These are phyloP conservation scores for Leishmania tropica DNA, from an alignment of 208 protist genomes.

Conservation along the genomic window DNA sequence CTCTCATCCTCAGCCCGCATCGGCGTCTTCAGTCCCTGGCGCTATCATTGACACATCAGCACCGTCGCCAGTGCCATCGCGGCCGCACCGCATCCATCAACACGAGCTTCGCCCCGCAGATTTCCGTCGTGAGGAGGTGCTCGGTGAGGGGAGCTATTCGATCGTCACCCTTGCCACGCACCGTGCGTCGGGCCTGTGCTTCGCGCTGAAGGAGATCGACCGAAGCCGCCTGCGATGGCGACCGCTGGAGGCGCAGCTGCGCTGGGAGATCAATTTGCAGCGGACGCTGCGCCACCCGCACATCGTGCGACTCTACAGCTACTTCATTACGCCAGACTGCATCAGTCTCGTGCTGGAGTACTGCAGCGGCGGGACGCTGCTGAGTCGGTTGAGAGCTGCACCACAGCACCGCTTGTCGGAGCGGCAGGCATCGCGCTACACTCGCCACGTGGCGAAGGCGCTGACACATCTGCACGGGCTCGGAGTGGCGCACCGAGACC, in stretches of 20 bases:
- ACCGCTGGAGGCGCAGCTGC: constrained; percentile 55
- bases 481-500: constrained; percentile 86
- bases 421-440: constrained; percentile 51
- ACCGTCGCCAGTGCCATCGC: not conserved
- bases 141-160: constrained; percentile 79
- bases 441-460: constrained; percentile 68
- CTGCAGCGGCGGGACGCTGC: constrained; percentile 68
- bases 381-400: constrained; percentile 37
- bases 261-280: constrained; percentile 87
- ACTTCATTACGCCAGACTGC: constrained; percentile 56
- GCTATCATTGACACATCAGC: not conserved
- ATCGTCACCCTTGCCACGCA: constrained; percentile 74
- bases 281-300: constrained; percentile 78
- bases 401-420: constrained; percentile 43
- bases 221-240: constrained; percentile 35
- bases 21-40: not conserved
- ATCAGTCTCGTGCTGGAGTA: constrained; percentile 78
- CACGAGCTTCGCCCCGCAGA: constrained; percentile 59
- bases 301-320: constrained; percentile 84
- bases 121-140: constrained; percentile 61
- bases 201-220: constrained; percentile 82
- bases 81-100: constrained; percentile 39
- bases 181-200: constrained; percentile 45
- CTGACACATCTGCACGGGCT: constrained; percentile 76
- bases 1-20: not conserved